Evolutionary conservation across 306 rosid species (phyloP).

Genomic region (Echinosophora koreensis): DNA sequence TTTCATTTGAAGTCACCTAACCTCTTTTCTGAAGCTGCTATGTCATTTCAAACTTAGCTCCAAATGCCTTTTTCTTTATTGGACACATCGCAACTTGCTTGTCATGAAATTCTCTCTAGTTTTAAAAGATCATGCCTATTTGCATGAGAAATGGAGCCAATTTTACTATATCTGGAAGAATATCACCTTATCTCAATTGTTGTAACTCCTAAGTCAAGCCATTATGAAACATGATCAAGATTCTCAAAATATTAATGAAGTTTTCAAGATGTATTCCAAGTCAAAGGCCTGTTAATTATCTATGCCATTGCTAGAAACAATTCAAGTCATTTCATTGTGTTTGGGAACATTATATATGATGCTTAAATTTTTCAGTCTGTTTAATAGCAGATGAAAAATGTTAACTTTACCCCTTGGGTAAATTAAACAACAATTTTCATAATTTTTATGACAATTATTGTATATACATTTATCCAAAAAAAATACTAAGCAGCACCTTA

Average conservation of each 20-base stretch:
- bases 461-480: too few species aligned
- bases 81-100: constrained; percentile 41
- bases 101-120: too few species aligned
- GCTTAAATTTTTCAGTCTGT: background rate
- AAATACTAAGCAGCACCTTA: background rate
- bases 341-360: background rate
- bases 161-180: too few species aligned
- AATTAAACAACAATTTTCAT: background rate
- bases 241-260: too few species aligned
- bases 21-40: constrained; percentile 40
- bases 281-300: background rate
- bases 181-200: too few species aligned
- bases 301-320: background rate
- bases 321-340: background rate
- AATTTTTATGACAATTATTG: background rate
- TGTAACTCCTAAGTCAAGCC: too few species aligned
- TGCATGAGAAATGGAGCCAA: too few species aligned
- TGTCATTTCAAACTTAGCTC: constrained; percentile 49
- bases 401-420: background rate
- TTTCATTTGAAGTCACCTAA: constrained; percentile 41
- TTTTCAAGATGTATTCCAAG: background rate
- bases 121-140: too few species aligned
- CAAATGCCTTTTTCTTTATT: constrained; percentile 45
- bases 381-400: constrained; percentile 2
- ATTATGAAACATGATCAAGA: too few species aligned